phyloP scores from a whole-genome alignment of 2,329 filamentous ascomycete genomes.

The Karstenula rhodostoma region DNA sequence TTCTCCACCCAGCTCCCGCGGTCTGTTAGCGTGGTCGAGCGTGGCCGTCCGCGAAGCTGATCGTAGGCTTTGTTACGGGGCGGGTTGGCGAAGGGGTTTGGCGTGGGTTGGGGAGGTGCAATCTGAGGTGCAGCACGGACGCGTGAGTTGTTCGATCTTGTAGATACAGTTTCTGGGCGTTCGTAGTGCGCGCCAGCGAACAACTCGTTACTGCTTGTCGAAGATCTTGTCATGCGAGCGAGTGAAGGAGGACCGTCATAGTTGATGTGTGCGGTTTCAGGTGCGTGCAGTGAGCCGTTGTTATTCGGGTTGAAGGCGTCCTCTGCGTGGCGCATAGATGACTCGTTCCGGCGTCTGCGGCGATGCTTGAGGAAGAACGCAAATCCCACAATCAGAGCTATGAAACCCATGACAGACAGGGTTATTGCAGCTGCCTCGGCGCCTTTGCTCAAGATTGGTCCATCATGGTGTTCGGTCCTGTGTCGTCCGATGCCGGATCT shows the following conservation, averaged over 20 bases:
- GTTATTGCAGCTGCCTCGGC: slow-evolving; percentile 44
- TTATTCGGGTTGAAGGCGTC: slow-evolving; percentile 39
- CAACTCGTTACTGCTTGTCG: slow-evolving; percentile 35
- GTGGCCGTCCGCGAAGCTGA: slow-evolving; percentile 40
- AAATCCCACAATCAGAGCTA: slow-evolving; percentile 35
- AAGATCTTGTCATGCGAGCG: slow-evolving; percentile 32
- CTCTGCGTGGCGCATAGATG: slow-evolving; percentile 29
- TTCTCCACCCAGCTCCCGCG: slow-evolving; percentile 45
- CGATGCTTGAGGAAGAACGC: slow-evolving; percentile 37
- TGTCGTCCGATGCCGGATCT: slow-evolving; percentile 4
- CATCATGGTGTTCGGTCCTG: slow-evolving; percentile 16
- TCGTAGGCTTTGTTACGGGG: slow-evolving; percentile 48
- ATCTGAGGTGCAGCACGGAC: slow-evolving; percentile 17
- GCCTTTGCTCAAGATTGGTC: slow-evolving; percentile 32
- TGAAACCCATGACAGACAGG: slow-evolving; percentile 36
- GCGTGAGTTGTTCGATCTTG: slow-evolving; percentile 28
- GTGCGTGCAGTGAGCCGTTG: slow-evolving; percentile 25
- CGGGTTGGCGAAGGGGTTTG: slow-evolving; percentile 48
- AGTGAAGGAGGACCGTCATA: slow-evolving; percentile 16
- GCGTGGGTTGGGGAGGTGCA: slow-evolving; percentile 30
- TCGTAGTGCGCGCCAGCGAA: slow-evolving; percentile 37
- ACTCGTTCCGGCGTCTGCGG: slow-evolving; percentile 26
- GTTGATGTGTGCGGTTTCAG: slow-evolving; percentile 33
- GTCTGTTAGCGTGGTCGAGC: slow-evolving; percentile 46
- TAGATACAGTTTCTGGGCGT: slow-evolving; percentile 46